These are phyloP conservation scores for Russula brevipes DNA, from an alignment of 768 basidiomycete genomes.

Conservation along the genomic window DNA sequence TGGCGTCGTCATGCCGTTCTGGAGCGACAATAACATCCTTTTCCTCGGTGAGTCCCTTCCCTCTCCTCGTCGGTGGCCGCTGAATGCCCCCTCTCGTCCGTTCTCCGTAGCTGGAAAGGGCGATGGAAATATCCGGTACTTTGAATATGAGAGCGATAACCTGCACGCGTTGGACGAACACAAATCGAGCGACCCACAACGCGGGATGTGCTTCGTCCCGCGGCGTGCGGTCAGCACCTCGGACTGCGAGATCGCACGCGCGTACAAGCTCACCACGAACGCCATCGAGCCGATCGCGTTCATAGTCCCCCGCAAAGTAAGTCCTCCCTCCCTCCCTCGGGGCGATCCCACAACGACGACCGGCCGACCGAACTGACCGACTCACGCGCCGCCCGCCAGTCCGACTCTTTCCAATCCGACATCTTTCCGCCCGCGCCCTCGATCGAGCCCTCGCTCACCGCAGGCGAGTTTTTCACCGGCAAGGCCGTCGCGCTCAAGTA, in stretches of 20 bases:
- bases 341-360: not conserved
- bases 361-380: not conserved
- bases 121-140: constrained; percentile 95
- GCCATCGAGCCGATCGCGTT: constrained; percentile 89
- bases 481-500: constrained; percentile 75
- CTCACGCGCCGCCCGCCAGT: constrained; percentile 37
- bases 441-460: constrained; percentile 68
- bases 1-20: constrained; percentile 97
- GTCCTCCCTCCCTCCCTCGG: constrained; percentile 21
- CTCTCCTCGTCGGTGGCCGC: not conserved
- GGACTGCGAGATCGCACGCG: constrained; percentile 93
- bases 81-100: too few species aligned
- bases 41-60: constrained; percentile 56
- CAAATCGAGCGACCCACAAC: constrained; percentile 88
- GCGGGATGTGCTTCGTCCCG: constrained; percentile 96
- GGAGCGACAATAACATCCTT: constrained; percentile 87
- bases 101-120: constrained; percentile 36
- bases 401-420: constrained; percentile 95
- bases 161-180: constrained; percentile 75
- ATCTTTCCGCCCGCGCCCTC: constrained; percentile 93
- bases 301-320: constrained; percentile 88
- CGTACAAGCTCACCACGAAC: constrained; percentile 76
- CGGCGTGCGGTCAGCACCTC: constrained; percentile 81
- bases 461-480: constrained; percentile 84
- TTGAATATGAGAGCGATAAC: constrained; percentile 86